Conservation (phyloP, 768 basidiomycete genomes). For the Tylopilus rubrobrunneus region DNA sequence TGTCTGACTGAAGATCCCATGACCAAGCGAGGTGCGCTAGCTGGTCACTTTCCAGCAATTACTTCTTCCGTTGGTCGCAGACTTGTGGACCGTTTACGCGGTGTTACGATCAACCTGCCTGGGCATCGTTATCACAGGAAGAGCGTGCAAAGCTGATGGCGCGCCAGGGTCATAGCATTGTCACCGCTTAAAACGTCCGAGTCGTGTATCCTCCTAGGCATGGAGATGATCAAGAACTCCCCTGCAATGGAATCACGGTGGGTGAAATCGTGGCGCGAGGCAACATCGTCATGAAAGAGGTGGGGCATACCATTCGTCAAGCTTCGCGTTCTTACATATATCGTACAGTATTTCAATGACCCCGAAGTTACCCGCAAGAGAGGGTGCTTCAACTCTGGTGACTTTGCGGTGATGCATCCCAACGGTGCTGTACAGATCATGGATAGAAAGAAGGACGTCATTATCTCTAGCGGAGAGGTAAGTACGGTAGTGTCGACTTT, state of each 20-base stretch:
- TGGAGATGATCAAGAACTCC: conserved; percentile 45
- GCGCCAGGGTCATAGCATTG: conserved; percentile 77
- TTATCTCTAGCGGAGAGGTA: conserved; percentile 87
- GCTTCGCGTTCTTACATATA: background rate
- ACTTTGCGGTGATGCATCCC: conserved; percentile 78
- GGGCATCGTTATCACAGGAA: conserved; percentile 52
- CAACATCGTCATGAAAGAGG: conserved; percentile 90
- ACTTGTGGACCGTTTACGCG: conserved; percentile 85
- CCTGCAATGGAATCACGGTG: conserved; percentile 73
- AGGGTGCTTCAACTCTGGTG: conserved; percentile 76
- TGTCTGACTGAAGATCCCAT: background rate
- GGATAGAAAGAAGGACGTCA: conserved; percentile 82
- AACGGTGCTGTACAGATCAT: conserved; percentile 71
- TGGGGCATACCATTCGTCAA: conserved; percentile 24
- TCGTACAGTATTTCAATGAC: conserved; percentile 71
- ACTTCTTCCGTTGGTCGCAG: conserved; percentile 29
- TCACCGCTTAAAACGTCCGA: conserved; percentile 69
- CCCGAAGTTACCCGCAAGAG: conserved; percentile 74
- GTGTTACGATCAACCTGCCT: conserved; percentile 64
- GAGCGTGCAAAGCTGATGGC: conserved; percentile 72
- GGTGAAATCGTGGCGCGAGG: conserved; percentile 83
- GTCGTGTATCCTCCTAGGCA: conserved; percentile 55
- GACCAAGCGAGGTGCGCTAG: conserved; percentile 36
- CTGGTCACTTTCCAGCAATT: background rate
- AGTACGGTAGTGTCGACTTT: conserved; percentile 7